Evolutionary conservation across 192 early-diverging fungal genomes (phyloP), one percentile per base, ranked within the genome.

Genomic region (Coemansia umbellata): DNA sequence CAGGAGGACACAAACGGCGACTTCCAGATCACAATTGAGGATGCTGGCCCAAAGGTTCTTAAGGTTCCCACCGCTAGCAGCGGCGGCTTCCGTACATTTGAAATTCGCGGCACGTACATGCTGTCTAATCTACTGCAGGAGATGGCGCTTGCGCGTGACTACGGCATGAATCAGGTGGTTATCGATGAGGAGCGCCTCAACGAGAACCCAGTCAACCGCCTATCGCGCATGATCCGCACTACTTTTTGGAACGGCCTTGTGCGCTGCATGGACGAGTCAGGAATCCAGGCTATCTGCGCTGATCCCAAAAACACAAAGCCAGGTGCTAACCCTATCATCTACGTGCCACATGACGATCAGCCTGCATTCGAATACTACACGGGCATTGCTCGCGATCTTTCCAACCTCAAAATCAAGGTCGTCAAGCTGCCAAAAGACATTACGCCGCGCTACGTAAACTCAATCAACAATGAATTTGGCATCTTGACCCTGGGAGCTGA

Each of bases 161-260:
- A 88, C 66, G 91, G 90, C 3, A 81, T 92, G 35, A 88, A 84
- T 57, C 83, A 89, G 56, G 88, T 99, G 22, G 85, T 96, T 1
- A 65, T 99, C 18, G 87, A 92, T 68, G 92, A 96, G 69, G 85
- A 85, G 18, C 79, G 92, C 2, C 74, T 99, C 18, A 93, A 86
- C 62, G 94, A 97, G 71, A 96, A 97, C 61, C 97, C 97, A 0
- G 85, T 97, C 18, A 86, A 92, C 52, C 84, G 94, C 1, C 64
- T 99, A 37, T 81, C 83, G 31, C 81, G 97, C 17, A 87, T 96
- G 83, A 95, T 99, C 59, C 83, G 86, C 53, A 87, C 82, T 50
- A 81, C 89, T 23, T 99, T 99, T 61, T 99, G 97, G 97, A 92
- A 97, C 65, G 93, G 89, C 0, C 70, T 99, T n/a, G 95, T 93